Conservation (phyloP, 176 grass and related monocot genomes). For the Cenchrus purpureus region DNA sequence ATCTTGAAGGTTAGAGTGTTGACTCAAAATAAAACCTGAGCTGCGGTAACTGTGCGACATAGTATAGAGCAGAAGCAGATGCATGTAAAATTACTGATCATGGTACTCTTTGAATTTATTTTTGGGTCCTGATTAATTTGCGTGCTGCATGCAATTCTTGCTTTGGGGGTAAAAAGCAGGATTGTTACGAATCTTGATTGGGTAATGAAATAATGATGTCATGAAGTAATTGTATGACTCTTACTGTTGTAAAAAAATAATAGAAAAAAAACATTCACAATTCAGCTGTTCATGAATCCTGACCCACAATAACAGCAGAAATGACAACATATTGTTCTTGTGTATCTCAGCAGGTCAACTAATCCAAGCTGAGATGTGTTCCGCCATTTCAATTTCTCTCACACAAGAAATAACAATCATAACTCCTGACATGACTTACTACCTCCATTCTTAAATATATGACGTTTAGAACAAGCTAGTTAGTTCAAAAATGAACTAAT, state of each 20-base stretch:
- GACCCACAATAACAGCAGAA: not conserved
- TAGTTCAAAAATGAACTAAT: too few species aligned
- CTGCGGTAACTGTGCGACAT: not conserved
- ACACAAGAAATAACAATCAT: not conserved
- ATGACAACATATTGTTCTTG: not conserved
- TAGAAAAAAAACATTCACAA: too few species aligned
- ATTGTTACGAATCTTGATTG: not conserved
- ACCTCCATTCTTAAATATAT: too few species aligned
- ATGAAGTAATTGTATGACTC: not conserved
- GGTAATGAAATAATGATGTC: not conserved
- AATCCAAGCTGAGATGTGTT: not conserved
- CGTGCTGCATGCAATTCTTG: not conserved
- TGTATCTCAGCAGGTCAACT: not conserved
- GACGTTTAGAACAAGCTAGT: too few species aligned
- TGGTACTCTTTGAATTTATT: not conserved
- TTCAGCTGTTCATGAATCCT: not conserved
- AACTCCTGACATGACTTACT: not conserved
- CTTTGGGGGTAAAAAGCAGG: not conserved
- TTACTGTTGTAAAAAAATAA: too few species aligned
- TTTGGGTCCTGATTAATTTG: not conserved
- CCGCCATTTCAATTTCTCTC: not conserved
- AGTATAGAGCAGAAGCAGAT: not conserved
- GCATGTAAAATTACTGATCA: slow-evolving; percentile 3
- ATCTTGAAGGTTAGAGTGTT: slow-evolving; percentile 65
- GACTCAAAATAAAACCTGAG: slow-evolving; percentile 24